Percentiles rank a stretch among this genome's conserved stretches.
phyloP scores from a whole-genome alignment of 2,329 filamentous ascomycete species.

The Trichoderma semiorbis region DNA sequence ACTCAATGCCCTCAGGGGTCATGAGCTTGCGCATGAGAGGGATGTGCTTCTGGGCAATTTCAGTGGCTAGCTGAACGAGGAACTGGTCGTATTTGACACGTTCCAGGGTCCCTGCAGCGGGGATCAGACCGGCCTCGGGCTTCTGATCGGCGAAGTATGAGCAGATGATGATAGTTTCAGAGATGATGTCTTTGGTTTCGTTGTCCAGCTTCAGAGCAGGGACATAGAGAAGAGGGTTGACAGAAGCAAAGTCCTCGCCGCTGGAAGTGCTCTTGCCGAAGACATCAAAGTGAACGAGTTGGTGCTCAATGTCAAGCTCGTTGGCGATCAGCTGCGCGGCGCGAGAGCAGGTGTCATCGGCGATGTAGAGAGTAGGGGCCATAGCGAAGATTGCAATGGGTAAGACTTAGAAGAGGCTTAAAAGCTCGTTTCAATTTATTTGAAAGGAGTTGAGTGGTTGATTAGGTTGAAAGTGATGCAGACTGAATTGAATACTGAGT shows the following conservation, averaged over 20 bases:
- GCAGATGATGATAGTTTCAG: not conserved
- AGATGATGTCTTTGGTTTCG: not conserved
- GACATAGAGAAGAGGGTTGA: constrained; percentile 5
- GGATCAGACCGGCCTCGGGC: not conserved
- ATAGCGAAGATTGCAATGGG: not conserved
- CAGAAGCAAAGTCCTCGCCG: not conserved
- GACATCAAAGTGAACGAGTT: not conserved
- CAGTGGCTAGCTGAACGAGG: not conserved
- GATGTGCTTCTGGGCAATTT: constrained; percentile 5
- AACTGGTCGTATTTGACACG: constrained; percentile 8
- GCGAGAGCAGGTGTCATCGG: constrained; percentile 1
- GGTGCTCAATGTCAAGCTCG: not conserved
- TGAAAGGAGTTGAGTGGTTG: not conserved
- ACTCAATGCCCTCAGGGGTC: not conserved
- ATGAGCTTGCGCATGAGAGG: constrained; percentile 11
- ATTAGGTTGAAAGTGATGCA: not conserved
- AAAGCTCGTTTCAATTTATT: not conserved
- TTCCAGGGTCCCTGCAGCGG: not conserved
- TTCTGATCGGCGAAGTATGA: constrained; percentile 5
- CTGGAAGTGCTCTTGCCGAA: not conserved
- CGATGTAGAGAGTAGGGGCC: not conserved
- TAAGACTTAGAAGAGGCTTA: not conserved
- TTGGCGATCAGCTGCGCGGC: not conserved
- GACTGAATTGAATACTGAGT: not conserved
- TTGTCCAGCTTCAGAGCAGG: constrained; percentile 1